phyloP scores from a whole-genome alignment of 78 protist genomes.

The Tieghemostelium lacteum region DNA sequence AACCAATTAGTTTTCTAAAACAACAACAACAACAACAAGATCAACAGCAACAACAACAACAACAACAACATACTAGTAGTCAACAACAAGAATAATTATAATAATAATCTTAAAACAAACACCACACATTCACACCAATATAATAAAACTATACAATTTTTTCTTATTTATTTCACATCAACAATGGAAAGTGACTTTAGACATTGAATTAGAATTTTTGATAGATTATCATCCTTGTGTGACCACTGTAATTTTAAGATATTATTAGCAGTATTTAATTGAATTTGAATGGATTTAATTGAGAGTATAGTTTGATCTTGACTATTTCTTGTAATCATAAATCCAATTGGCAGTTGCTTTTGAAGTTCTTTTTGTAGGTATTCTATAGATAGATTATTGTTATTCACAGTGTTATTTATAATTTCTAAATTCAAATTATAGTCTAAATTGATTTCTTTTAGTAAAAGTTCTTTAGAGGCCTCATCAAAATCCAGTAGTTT shows the following conservation, averaged over 20 bases:
- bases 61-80: background rate
- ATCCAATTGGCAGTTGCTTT: conserved; percentile 18
- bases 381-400: background rate
- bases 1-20: conserved; percentile 40
- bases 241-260: background rate
- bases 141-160: too few species aligned
- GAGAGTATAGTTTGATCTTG: background rate
- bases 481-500: conserved; percentile 47
- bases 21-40: conserved; percentile 5
- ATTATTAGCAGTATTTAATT: background rate
- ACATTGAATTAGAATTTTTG: too few species aligned
- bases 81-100: too few species aligned
- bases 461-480: conserved; percentile 32
- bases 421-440: conserved; percentile 1
- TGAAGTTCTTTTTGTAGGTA: background rate
- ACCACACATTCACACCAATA: too few species aligned
- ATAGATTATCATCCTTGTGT: conserved; percentile 29
- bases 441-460: conserved; percentile 39
- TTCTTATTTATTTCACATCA: too few species aligned
- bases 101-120: too few species aligned
- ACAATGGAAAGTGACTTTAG: too few species aligned
- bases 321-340: background rate
- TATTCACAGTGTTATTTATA: background rate
- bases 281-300: conserved; percentile 5
- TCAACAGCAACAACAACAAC: background rate